Conservation (phyloP, 2,329 filamentous ascomycete species). For the Xylariales sp. region DNA sequence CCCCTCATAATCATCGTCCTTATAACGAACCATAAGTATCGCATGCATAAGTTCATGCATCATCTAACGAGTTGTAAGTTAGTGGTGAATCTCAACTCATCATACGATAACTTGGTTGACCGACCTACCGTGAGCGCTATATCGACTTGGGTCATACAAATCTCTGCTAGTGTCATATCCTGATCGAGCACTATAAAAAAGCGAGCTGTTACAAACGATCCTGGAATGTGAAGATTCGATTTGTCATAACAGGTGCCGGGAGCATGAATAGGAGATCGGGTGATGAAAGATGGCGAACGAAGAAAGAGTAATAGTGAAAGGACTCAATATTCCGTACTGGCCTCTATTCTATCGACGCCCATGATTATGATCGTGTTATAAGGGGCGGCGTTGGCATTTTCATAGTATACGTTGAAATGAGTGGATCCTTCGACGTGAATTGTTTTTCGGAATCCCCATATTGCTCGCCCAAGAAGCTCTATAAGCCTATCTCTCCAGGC, state of each 20-base stretch:
- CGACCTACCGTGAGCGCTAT: neutral
- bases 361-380: neutral
- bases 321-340: too few species aligned
- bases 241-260: too few species aligned
- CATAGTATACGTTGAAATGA: neutral
- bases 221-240: too few species aligned
- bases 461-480: neutral
- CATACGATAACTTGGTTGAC: neutral
- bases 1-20: neutral
- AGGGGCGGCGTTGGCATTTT: too few species aligned
- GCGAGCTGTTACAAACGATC: neutral
- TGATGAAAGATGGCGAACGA: too few species aligned
- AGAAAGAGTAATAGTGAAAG: too few species aligned
- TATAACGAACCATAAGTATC: neutral
- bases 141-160: neutral
- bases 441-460: neutral
- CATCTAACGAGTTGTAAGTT: constrained; percentile 3
- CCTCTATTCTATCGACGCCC: neutral
- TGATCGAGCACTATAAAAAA: neutral
- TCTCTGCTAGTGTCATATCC: neutral
- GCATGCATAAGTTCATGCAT: constrained; percentile 30
- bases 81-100: neutral
- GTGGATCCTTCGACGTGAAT: neutral
- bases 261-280: too few species aligned
- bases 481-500: neutral